A percentile compares a stretch with the other conserved stretches of the same genome.
Conservation (phyloP, 2,329 filamentous ascomycete genomes). For the Hypoxylon sp. region DNA sequence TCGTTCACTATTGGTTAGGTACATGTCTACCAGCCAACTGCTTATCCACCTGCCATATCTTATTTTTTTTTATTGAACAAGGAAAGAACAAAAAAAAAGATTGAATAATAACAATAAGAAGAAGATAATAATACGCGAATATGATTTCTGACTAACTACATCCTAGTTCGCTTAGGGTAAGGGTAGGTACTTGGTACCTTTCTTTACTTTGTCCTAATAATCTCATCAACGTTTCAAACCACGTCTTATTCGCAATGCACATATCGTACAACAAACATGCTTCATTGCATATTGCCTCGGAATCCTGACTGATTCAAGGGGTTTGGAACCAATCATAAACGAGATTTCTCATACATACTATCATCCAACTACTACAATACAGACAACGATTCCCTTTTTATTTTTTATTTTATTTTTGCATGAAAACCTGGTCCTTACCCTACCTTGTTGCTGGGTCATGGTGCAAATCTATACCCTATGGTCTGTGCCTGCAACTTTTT, state of each 20-base stretch:
- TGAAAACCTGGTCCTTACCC: conserved; percentile 35
- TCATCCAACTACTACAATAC: conserved; percentile 6
- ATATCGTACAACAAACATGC: background rate
- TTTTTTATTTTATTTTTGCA: conserved; percentile 28
- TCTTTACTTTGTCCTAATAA: background rate
- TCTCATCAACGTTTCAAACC: background rate
- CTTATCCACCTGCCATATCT: too few relatives aligned
- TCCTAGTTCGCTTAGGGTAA: too few relatives aligned
- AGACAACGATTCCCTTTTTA: too few relatives aligned
- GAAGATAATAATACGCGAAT: too few relatives aligned
- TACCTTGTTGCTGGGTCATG: conserved; percentile 39
- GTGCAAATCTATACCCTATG: conserved; percentile 40
- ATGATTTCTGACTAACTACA: too few relatives aligned
- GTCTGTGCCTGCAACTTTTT: conserved; percentile 40
- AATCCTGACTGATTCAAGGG: conserved; percentile 11
- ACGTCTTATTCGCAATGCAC: background rate
- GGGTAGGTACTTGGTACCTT: background rate
- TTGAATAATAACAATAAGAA: too few relatives aligned
- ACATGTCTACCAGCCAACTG: conserved; percentile 2
- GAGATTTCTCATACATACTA: conserved; percentile 11
- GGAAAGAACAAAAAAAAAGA: too few relatives aligned
- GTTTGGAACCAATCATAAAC: conserved; percentile 4
- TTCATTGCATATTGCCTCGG: conserved; percentile 8
- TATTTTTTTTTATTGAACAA: too few relatives aligned
- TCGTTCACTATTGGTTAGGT: conserved; percentile 10